Conservation (phyloP, 768 basidiomycete genomes). For the Coprinellus aureogranulatus region DNA sequence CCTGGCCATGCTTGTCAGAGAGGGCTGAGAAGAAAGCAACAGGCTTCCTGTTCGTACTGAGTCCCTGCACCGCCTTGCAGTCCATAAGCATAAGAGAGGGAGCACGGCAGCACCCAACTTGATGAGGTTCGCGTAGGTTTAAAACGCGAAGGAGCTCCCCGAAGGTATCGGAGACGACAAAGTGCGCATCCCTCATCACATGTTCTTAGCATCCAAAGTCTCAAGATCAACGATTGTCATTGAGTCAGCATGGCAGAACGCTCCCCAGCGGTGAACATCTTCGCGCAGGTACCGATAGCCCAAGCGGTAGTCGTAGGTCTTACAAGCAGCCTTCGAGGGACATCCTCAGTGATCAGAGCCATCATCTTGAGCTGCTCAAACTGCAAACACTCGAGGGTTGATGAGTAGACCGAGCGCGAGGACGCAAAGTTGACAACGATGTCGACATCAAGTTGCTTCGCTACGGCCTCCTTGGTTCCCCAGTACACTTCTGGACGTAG, state of each 20-base stretch:
- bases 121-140: slow-evolving; percentile 84
- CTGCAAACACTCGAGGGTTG: slow-evolving; percentile 94
- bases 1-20: slow-evolving; percentile 98
- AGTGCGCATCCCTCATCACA: slow-evolving; percentile 92
- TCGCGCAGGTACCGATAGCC: slow-evolving; percentile 99
- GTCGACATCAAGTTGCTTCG: slow-evolving; percentile 95
- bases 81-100: slow-evolving; percentile 95
- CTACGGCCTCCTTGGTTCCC: slow-evolving; percentile 96
- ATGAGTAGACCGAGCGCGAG: slow-evolving; percentile 89
- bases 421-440: slow-evolving; percentile 99
- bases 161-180: slow-evolving; percentile 96
- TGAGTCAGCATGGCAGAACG: slow-evolving; percentile 97
- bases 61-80: no score
- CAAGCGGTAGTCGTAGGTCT: slow-evolving; percentile 98
- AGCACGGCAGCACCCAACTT: slow-evolving; percentile 58
- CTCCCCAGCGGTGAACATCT: slow-evolving; percentile 99
- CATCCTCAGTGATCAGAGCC: no score
- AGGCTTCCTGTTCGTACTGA: no score
- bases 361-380: no score
- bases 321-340: slow-evolving; percentile 89
- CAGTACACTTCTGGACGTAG: slow-evolving; percentile 99
- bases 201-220: slow-evolving; percentile 98
- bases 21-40: no score
- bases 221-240: slow-evolving; percentile 98
- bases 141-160: slow-evolving; percentile 97